Evolutionary conservation across 2,329 filamentous ascomycete species (phyloP).

Genomic region (Tothia fuscella): DNA sequence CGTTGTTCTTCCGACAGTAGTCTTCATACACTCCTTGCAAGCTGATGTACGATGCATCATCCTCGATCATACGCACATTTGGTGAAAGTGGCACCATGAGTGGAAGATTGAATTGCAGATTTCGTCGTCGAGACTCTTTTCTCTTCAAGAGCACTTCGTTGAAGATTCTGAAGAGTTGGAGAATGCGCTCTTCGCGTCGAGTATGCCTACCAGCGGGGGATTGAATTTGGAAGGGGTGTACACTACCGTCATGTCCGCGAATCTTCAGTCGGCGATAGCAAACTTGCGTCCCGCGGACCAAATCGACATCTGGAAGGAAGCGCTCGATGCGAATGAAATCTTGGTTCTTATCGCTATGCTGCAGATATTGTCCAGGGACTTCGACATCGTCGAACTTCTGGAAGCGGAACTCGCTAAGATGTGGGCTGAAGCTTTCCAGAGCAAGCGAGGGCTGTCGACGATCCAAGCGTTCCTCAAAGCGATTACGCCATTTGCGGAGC

Average conservation of each 20-base stretch:
- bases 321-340: constrained; percentile 96
- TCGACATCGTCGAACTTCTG: constrained; percentile 98
- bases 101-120: constrained; percentile 90
- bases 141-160: constrained; percentile 84
- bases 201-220: constrained; percentile 89
- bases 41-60: constrained; percentile 87
- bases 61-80: constrained; percentile 88
- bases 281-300: constrained; percentile 79
- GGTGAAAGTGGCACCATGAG: constrained; percentile 92
- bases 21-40: constrained; percentile 95
- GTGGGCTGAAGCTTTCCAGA: constrained; percentile 76
- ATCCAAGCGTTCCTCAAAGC: constrained; percentile 96
- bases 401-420: constrained; percentile 93
- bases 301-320: constrained; percentile 87
- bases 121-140: constrained; percentile 87
- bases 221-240: constrained; percentile 95
- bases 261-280: constrained; percentile 92
- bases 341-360: constrained; percentile 98
- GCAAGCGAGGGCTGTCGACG: constrained; percentile 60
- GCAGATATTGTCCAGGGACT: constrained; percentile 89
- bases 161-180: constrained; percentile 95
- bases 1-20: constrained; percentile 73
- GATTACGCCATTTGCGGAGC: constrained; percentile 87
- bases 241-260: constrained; percentile 88
- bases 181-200: constrained; percentile 82